Conservation (phyloP, 805 yeast species). For the Myxozyma neotropica region DNA sequence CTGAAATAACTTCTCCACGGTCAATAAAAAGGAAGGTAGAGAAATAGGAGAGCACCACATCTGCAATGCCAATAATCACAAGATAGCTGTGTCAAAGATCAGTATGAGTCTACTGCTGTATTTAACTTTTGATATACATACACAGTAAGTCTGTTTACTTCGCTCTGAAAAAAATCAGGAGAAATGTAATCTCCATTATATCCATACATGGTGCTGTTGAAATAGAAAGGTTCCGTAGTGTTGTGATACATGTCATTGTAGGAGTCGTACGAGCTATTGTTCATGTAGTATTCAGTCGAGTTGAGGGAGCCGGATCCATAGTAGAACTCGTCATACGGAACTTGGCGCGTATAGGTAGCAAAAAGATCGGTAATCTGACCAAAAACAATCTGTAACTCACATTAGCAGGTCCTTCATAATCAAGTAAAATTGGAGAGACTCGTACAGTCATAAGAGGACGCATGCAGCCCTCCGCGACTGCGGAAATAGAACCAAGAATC, state of each 20-base stretch:
- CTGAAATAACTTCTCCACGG: constrained; percentile 48
- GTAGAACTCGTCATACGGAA: constrained; percentile 40
- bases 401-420: too few species aligned
- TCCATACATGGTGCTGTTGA: constrained; percentile 13
- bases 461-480: constrained; percentile 47
- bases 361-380: constrained; percentile 46
- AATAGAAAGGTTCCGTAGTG: not conserved
- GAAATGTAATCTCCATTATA: constrained; percentile 11
- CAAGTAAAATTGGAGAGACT: not conserved
- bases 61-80: constrained; percentile 48
- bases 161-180: constrained; percentile 28
- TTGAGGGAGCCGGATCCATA: constrained; percentile 41
- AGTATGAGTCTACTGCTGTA: too few species aligned
- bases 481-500: constrained; percentile 39
- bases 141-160: constrained; percentile 28
- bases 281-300: constrained; percentile 40
- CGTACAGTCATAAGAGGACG: constrained; percentile 41
- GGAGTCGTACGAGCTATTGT: constrained; percentile 14
- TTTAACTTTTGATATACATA: constrained; percentile 33
- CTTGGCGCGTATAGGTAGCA: constrained; percentile 37
- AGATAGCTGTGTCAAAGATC: constrained; percentile 38
- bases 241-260: constrained; percentile 12
- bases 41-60: constrained; percentile 36
- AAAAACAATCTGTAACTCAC: constrained; percentile 46
- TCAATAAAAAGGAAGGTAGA: constrained; percentile 45